Evolutionary conservation across 2,329 filamentous ascomycete species (phyloP).

Genomic region (Hirsutella thompsonii): DNA sequence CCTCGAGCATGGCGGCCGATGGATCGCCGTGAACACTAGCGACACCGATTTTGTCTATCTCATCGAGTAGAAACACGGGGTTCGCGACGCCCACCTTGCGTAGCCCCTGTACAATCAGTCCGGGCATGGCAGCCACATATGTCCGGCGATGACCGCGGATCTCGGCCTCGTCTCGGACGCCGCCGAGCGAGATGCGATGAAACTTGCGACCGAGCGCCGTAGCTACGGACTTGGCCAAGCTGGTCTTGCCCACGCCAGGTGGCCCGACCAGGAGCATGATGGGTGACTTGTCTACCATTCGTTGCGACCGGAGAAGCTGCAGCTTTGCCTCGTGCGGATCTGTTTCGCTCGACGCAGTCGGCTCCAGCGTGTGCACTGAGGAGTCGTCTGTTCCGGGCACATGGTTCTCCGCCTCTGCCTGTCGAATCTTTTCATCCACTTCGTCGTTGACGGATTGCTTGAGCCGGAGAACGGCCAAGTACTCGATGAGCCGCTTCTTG

Average conservation of each 20-base stretch:
- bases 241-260: slow-evolving; percentile 92
- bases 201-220: slow-evolving; percentile 89
- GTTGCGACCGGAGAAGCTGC: slow-evolving; percentile 65
- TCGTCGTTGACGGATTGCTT: slow-evolving; percentile 85
- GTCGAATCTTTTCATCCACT: slow-evolving; percentile 64
- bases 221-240: slow-evolving; percentile 83
- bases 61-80: slow-evolving; percentile 88
- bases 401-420: slow-evolving; percentile 49
- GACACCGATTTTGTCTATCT: slow-evolving; percentile 92
- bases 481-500: slow-evolving; percentile 91
- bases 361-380: background rate
- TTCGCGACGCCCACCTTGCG: slow-evolving; percentile 95
- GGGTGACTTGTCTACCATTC: slow-evolving; percentile 87
- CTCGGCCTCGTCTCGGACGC: slow-evolving; percentile 91
- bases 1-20: slow-evolving; percentile 94
- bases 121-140: slow-evolving; percentile 98
- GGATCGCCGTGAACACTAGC: slow-evolving; percentile 92
- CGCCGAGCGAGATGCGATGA: slow-evolving; percentile 90
- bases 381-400: slow-evolving; percentile 22
- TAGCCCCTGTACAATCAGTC: slow-evolving; percentile 81
- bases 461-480: slow-evolving; percentile 86
- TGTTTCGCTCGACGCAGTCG: slow-evolving; percentile 5
- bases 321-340: slow-evolving; percentile 45
- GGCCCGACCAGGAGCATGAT: slow-evolving; percentile 89
- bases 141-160: slow-evolving; percentile 90